Conservation (phyloP, 2,329 filamentous ascomycete species). For the Diplodia seriata region DNA sequence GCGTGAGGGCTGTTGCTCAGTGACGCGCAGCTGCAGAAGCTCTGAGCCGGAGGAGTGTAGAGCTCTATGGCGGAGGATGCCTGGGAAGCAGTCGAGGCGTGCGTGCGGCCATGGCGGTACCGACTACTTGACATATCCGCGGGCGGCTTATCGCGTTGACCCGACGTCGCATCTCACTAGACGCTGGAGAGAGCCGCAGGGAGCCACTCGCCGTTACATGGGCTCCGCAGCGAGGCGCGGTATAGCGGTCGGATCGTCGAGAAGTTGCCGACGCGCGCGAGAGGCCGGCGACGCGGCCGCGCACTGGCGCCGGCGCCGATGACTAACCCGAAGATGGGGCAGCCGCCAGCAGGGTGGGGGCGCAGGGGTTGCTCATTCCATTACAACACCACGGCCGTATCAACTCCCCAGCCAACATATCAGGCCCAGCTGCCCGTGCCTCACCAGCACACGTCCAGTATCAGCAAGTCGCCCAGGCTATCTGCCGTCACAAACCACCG, state of each 20-base stretch:
- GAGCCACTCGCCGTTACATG: slow-evolving; percentile 19
- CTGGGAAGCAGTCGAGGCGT: slow-evolving; percentile 1
- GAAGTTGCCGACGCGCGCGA: not conserved
- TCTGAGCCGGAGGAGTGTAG: slow-evolving; percentile 4
- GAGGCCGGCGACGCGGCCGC: not conserved
- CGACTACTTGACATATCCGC: slow-evolving; percentile 10
- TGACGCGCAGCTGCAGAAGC: slow-evolving; percentile 23
- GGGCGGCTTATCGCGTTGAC: slow-evolving; percentile 26
- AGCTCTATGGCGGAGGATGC: slow-evolving; percentile 2
- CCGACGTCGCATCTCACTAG: slow-evolving; percentile 26
- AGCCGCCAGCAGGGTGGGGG: slow-evolving; percentile 1
- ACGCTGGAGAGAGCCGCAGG: slow-evolving; percentile 1
- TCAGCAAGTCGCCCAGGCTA: slow-evolving; percentile 1
- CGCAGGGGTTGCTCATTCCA: slow-evolving; percentile 1
- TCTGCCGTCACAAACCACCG: not conserved
- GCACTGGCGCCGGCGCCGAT: slow-evolving; percentile 13
- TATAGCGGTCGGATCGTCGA: slow-evolving; percentile 10
- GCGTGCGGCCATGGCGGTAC: slow-evolving; percentile 9
- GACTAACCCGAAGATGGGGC: slow-evolving; percentile 16
- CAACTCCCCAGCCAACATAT: slow-evolving; percentile 12
- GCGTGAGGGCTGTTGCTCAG: not conserved
- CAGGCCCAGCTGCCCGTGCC: not conserved
- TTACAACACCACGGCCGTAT: slow-evolving; percentile 10
- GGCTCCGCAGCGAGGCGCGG: not conserved
- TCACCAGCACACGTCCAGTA: not conserved